A percentile compares a stretch with the other conserved stretches of the same genome.
phyloP scores from a whole-genome alignment of 2,329 filamentous ascomycete species.

The Botryotinia narcissicola region DNA sequence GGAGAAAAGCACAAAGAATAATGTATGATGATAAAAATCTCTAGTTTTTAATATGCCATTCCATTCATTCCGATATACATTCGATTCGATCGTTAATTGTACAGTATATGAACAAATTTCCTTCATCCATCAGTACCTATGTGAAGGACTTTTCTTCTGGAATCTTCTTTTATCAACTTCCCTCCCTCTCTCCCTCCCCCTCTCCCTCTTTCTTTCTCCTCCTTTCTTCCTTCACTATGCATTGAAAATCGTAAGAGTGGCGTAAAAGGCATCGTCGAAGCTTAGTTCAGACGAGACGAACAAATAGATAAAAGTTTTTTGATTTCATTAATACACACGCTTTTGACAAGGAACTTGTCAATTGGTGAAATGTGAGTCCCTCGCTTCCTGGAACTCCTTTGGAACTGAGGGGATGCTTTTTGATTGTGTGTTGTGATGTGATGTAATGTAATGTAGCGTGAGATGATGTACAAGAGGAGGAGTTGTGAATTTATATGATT shows the following conservation, averaged over 20 bases:
- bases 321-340: neutral
- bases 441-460: neutral
- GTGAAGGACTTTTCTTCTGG: neutral
- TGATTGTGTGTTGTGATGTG: neutral
- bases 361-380: neutral
- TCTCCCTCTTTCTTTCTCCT: neutral
- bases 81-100: slow-evolving; percentile 6
- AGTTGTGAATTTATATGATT: neutral
- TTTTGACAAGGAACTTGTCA: neutral
- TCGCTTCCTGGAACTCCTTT: slow-evolving; percentile 7
- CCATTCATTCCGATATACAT: slow-evolving; percentile 8
- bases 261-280: neutral
- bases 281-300: neutral
- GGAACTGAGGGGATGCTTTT: neutral
- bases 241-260: slow-evolving; percentile 9
- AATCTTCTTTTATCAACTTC: neutral
- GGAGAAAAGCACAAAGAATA: neutral
- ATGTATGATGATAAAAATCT: neutral
- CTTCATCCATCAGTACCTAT: neutral
- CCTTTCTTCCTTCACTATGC: neutral
- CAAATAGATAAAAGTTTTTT: neutral
- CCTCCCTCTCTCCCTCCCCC: neutral
- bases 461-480: neutral
- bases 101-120: slow-evolving; percentile 9
- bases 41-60: neutral